These are phyloP conservation scores for Botrytis byssoidea DNA, from an alignment of 2,329 filamentous ascomycete species.

Conservation along the genomic window DNA sequence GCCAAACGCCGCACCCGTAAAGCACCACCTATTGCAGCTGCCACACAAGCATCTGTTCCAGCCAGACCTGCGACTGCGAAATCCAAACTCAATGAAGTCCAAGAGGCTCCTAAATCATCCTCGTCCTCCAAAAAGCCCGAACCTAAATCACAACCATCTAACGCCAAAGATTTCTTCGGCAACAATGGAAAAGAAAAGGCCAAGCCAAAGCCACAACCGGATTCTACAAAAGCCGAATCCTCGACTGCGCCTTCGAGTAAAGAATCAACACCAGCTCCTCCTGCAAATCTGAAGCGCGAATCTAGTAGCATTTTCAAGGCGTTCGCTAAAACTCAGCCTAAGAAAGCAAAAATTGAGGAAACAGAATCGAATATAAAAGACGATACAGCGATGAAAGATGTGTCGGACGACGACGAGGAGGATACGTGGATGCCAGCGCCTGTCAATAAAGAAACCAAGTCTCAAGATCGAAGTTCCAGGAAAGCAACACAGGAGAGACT, in stretches of 20 bases:
- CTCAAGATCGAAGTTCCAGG: conserved; percentile 45
- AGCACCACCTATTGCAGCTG: conserved; percentile 35
- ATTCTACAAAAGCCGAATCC: conserved; percentile 22
- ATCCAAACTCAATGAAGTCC: conserved; percentile 19
- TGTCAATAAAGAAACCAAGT: conserved; percentile 35
- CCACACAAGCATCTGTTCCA: conserved; percentile 25
- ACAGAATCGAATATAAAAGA: conserved; percentile 45
- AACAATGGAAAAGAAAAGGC: conserved; percentile 39
- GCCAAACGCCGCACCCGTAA: conserved; percentile 50
- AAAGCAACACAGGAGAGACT: conserved; percentile 66
- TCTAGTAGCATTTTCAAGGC: conserved; percentile 71
- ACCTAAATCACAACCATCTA: conserved; percentile 32
- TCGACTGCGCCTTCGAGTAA: conserved; percentile 28
- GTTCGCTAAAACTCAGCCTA: conserved; percentile 70
- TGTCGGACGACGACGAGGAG: conserved; percentile 57
- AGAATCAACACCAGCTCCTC: conserved; percentile 32
- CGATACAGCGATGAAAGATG: conserved; percentile 54
- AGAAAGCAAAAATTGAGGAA: conserved; percentile 51
- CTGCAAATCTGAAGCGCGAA: conserved; percentile 53
- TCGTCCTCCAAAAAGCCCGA: conserved; percentile 24
- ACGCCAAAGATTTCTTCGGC: conserved; percentile 41
- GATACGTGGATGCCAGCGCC: conserved; percentile 42
- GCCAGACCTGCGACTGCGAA: conserved; percentile 24
- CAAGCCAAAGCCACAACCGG: conserved; percentile 21
- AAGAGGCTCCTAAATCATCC: conserved; percentile 24